A percentile compares a stretch with the other conserved stretches of the same genome.
Conservation (phyloP, 2,329 filamentous ascomycete genomes). For the Sarocladium kiliense region DNA sequence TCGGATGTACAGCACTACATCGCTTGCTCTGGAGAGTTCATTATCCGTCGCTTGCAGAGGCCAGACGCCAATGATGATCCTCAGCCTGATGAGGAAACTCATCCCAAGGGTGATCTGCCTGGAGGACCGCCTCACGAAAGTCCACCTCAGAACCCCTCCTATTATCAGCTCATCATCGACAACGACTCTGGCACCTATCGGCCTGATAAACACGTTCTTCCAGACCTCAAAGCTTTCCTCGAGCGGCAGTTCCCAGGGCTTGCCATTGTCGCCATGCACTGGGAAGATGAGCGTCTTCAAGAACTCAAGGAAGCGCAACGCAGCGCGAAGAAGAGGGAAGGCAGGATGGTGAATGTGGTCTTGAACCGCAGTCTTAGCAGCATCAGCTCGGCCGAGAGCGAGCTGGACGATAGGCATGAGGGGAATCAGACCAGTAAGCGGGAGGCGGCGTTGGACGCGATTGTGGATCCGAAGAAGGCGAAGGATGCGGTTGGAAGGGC, state of each 20-base stretch:
- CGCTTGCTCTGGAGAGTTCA: constrained; percentile 90
- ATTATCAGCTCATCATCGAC: constrained; percentile 87
- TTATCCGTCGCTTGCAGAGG: constrained; percentile 64
- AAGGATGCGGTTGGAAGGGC: constrained; percentile 29
- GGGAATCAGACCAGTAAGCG: constrained; percentile 42
- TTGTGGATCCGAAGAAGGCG: constrained; percentile 44
- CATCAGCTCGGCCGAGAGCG: constrained; percentile 48
- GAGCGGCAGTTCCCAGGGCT: constrained; percentile 71
- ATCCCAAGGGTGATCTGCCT: constrained; percentile 43
- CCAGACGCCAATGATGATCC: constrained; percentile 36
- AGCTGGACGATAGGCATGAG: constrained; percentile 42
- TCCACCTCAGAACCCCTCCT: constrained; percentile 41
- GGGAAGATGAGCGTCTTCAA: constrained; percentile 68
- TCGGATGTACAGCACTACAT: constrained; percentile 88
- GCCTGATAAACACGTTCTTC: constrained; percentile 72
- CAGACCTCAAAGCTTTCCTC: constrained; percentile 65
- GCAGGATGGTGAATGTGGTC: constrained; percentile 46
- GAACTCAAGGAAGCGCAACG: constrained; percentile 73
- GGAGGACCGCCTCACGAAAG: constrained; percentile 39
- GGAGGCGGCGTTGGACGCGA: constrained; percentile 44
- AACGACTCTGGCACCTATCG: constrained; percentile 94
- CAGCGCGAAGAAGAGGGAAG: constrained; percentile 64
- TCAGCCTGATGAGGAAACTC: constrained; percentile 40
- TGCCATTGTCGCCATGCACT: constrained; percentile 68
- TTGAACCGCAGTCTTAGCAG: constrained; percentile 50